phyloP scores from a whole-genome alignment of 2,329 filamentous ascomycete species.

The Seiridium cupressi region DNA sequence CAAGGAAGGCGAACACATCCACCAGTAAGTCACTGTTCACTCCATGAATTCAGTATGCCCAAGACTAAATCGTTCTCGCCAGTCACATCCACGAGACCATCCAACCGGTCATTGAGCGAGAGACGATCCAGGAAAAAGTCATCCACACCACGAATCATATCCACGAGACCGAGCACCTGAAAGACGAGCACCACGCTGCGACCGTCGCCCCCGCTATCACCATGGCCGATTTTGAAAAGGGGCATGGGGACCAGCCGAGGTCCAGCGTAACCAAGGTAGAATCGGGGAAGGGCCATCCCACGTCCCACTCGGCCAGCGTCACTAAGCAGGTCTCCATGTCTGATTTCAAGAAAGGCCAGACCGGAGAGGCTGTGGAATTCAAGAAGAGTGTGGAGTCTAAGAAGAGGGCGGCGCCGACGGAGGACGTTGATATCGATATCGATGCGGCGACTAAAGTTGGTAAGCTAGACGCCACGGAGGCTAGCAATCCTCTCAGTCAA shows the following conservation, averaged over 20 bases:
- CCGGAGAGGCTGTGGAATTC: neutral
- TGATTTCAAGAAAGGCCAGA: neutral
- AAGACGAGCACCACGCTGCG: neutral
- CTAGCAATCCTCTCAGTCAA: neutral
- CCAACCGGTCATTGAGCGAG: neutral
- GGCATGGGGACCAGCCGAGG: too few species aligned
- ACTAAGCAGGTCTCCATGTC: neutral
- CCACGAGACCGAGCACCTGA: neutral
- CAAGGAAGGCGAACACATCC: neutral
- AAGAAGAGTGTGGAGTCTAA: neutral
- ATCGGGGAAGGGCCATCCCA: neutral
- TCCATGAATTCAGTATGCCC: neutral
- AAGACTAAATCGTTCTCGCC: neutral
- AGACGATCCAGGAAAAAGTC: neutral
- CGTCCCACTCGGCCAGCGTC: neutral
- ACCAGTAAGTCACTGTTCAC: neutral
- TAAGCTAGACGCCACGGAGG: neutral
- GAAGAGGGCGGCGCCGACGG: neutral
- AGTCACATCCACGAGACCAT: constrained; percentile 2
- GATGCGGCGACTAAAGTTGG: neutral
- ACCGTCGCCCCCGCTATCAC: neutral
- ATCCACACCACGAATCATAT: neutral
- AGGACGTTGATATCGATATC: constrained; percentile 12
- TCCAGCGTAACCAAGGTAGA: neutral
- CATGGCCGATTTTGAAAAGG: neutral